Conservation (phyloP, 768 basidiomycete species). For the Saitozyma podzolica region DNA sequence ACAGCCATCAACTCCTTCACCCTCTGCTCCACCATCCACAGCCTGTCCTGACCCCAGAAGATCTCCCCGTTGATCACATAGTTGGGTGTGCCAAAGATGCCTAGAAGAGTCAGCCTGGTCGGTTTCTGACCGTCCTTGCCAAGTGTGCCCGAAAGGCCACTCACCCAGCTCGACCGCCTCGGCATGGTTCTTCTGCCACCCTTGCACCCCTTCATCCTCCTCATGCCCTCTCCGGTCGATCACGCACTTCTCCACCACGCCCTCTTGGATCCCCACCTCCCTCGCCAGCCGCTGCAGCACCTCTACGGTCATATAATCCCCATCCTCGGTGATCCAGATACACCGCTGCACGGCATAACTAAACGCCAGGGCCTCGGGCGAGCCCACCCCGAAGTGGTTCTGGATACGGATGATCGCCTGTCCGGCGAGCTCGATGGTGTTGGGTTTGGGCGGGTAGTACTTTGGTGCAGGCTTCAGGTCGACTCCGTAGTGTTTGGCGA, state of each 20-base stretch:
- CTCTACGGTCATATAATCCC: slow-evolving; percentile 27
- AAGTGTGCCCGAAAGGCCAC: slow-evolving; percentile 7
- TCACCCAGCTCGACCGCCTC: slow-evolving; percentile 32
- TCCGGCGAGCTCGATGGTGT: slow-evolving; percentile 26
- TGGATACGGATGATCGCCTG: slow-evolving; percentile 39
- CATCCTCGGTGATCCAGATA: slow-evolving; percentile 39
- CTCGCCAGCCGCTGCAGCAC: slow-evolving; percentile 19
- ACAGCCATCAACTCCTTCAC: slow-evolving; percentile 31
- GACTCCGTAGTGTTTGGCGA: slow-evolving; percentile 16
- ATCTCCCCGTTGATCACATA: slow-evolving; percentile 43
- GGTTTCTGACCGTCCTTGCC: neutral
- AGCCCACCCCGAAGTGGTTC: slow-evolving; percentile 23
- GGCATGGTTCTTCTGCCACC: slow-evolving; percentile 27
- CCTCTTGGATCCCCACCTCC: slow-evolving; percentile 19
- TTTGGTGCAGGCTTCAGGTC: slow-evolving; percentile 24
- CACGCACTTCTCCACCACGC: slow-evolving; percentile 16
- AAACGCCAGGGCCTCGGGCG: slow-evolving; percentile 19
- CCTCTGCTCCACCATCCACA: slow-evolving; percentile 27
- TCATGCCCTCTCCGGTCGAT: slow-evolving; percentile 24
- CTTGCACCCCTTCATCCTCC: slow-evolving; percentile 23
- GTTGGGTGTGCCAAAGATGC: slow-evolving; percentile 42
- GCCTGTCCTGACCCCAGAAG: slow-evolving; percentile 43
- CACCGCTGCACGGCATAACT: slow-evolving; percentile 31
- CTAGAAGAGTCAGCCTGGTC: slow-evolving; percentile 2
- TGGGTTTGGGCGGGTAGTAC: slow-evolving; percentile 30